Conservation (phyloP, 805 yeast species). For the Sungouiella thailandica region DNA sequence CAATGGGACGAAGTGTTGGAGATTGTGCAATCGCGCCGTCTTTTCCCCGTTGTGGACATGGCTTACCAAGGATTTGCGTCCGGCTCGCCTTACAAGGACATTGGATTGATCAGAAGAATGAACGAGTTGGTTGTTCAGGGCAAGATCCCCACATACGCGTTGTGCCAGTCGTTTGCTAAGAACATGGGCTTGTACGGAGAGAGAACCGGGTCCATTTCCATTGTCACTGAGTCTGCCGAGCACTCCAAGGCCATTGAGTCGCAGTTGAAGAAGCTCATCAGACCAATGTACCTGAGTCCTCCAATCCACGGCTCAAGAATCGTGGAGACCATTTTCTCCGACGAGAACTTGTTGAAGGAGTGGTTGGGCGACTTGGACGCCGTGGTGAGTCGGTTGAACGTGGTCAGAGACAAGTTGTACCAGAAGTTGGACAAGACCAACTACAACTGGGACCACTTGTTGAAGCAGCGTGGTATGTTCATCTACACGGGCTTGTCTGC, state of each 20-base stretch:
- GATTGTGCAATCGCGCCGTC: conserved; percentile 49
- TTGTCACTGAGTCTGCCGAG: conserved; percentile 52
- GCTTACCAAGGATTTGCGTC: conserved; percentile 96
- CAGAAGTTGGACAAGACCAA: conserved; percentile 56
- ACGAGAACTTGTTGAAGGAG: conserved; percentile 52
- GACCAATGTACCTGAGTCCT: conserved; percentile 90
- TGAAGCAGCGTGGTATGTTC: conserved; percentile 94
- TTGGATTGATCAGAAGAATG: conserved; percentile 42
- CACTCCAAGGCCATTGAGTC: conserved; percentile 58
- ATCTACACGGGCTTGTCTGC: conserved; percentile 79
- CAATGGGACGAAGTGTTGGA: conserved; percentile 78
- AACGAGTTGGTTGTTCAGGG: conserved; percentile 47
- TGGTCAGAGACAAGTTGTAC: conserved; percentile 63
- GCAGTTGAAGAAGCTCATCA: conserved; percentile 74
- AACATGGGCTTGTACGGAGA: conserved; percentile 48
- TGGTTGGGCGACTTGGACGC: conserved; percentile 79
- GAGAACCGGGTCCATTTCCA: conserved; percentile 72
- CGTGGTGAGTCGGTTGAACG: conserved; percentile 75
- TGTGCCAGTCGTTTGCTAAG: conserved; percentile 47
- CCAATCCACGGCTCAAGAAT: conserved; percentile 92
- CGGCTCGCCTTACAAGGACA: conserved; percentile 73
- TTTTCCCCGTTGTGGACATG: conserved; percentile 83
- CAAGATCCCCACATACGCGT: conserved; percentile 46
- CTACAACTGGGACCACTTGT: conserved; percentile 80
- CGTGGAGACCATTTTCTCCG: conserved; percentile 69